phyloP scores from a whole-genome alignment of 2,329 filamentous ascomycete genomes.

The Colletotrichum truncatum region DNA sequence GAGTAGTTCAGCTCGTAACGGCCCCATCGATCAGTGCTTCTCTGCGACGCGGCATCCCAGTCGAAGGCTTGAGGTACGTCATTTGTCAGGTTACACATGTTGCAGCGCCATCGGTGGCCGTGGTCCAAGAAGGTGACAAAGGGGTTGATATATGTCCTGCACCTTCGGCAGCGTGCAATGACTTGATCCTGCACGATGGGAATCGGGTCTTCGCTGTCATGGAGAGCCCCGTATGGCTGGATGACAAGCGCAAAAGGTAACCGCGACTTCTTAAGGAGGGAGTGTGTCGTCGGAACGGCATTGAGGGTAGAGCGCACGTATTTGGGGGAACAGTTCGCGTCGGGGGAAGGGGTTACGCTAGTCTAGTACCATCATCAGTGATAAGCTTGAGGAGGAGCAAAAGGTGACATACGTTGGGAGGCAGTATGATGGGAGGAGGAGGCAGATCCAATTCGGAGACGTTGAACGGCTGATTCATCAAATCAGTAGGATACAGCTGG shows the following conservation, averaged over 20 bases:
- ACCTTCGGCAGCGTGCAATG: constrained; percentile 94
- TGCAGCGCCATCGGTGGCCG: constrained; percentile 97
- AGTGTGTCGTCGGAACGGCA: constrained; percentile 90
- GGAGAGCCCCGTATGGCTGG: constrained; percentile 91
- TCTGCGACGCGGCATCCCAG: constrained; percentile 93
- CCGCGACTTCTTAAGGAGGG: constrained; percentile 94
- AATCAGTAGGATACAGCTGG: constrained; percentile 90
- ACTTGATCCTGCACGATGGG: constrained; percentile 96
- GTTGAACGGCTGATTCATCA: constrained; percentile 93
- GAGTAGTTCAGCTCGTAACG: constrained; percentile 92
- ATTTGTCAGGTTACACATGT: constrained; percentile 99
- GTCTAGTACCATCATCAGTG: constrained; percentile 59
- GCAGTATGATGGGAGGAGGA: constrained; percentile 89
- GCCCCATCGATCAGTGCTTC: constrained; percentile 91
- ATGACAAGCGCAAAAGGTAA: constrained; percentile 95
- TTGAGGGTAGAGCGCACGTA: constrained; percentile 97
- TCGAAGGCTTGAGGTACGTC: constrained; percentile 99
- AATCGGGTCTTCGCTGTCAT: constrained; percentile 90
- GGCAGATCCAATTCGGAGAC: constrained; percentile 91
- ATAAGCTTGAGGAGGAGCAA: background rate
- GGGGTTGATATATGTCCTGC: constrained; percentile 96
- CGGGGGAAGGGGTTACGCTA: constrained; percentile 88
- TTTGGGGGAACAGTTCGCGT: constrained; percentile 91
- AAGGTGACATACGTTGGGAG: constrained; percentile 79
- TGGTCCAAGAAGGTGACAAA: constrained; percentile 97